Evolutionary conservation across 768 basidiomycete genomes (phyloP).

Genomic region (Trametopsis cervina): DNA sequence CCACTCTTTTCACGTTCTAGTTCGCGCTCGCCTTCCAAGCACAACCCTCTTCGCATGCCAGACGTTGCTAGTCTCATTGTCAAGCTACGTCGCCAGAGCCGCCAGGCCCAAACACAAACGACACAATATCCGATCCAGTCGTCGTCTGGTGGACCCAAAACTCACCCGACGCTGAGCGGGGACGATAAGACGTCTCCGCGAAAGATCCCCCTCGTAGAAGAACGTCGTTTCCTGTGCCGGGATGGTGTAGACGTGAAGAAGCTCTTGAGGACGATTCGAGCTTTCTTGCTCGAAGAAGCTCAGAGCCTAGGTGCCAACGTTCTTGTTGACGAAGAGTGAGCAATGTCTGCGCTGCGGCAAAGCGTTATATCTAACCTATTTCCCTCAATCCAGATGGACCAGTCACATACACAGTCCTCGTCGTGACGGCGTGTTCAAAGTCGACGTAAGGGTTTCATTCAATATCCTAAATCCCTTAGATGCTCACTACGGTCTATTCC

Average conservation of each 20-base stretch:
- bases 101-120: conserved; percentile 6
- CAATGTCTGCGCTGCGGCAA: conserved; percentile 15
- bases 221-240: conserved; percentile 47
- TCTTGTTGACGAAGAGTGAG: conserved; percentile 65
- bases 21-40: conserved; percentile 3
- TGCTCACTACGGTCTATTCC: not conserved
- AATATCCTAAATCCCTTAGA: not conserved
- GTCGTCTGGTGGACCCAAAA: conserved; percentile 31
- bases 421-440: conserved; percentile 47
- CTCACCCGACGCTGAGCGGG: conserved; percentile 27
- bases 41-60: conserved; percentile 19
- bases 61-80: conserved; percentile 48
- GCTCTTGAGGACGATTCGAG: conserved; percentile 50
- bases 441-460: conserved; percentile 39
- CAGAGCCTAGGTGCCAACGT: conserved; percentile 47
- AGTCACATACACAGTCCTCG: conserved; percentile 54
- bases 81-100: conserved; percentile 38
- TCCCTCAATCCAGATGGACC: conserved; percentile 43
- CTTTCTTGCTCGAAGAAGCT: conserved; percentile 43
- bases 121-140: conserved; percentile 25
- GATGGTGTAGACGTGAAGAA: conserved; percentile 56
- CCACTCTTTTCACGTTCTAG: conserved; percentile 18
- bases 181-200: conserved; percentile 23
- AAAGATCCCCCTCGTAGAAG: conserved; percentile 28
- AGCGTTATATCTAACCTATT: not conserved